Conservation (phyloP, 768 basidiomycete genomes). For the Lactarius deliciosus region DNA sequence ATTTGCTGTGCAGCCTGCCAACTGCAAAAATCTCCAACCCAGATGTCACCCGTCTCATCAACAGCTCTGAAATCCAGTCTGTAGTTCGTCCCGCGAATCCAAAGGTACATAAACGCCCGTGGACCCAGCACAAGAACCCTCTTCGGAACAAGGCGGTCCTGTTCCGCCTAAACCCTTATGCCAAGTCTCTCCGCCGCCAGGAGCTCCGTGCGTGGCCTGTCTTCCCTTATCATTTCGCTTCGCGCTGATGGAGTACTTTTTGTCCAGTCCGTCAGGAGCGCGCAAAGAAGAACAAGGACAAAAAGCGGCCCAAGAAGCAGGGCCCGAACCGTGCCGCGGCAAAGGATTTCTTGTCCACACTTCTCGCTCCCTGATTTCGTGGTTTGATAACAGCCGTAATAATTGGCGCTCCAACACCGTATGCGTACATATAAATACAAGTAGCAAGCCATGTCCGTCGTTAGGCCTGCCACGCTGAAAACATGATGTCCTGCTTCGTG, state of each 20-base stretch:
- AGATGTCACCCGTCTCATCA: constrained; percentile 96
- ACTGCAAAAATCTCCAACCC: constrained; percentile 96
- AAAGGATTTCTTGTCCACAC: constrained; percentile 78
- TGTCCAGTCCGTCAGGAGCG: constrained; percentile 76
- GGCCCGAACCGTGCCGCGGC: constrained; percentile 59
- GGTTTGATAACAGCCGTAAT: constrained; percentile 17
- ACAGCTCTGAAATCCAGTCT: constrained; percentile 97
- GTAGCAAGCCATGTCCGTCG: constrained; percentile 23
- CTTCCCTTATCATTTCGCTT: background rate
- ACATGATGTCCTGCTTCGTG: constrained; percentile 30
- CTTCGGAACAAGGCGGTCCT: constrained; percentile 90
- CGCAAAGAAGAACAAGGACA: constrained; percentile 55
- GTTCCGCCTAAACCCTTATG: constrained; percentile 98
- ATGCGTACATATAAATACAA: constrained; percentile 20
- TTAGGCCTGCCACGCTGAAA: constrained; percentile 30
- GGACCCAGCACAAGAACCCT: constrained; percentile 99
- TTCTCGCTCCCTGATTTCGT: constrained; percentile 74
- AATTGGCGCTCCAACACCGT: background rate
- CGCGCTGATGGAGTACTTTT: constrained; percentile 13
- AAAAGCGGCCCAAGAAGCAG: constrained; percentile 63
- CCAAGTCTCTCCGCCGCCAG: constrained; percentile 87
- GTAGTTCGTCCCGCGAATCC: constrained; percentile 88
- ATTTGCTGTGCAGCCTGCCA: constrained; percentile 61
- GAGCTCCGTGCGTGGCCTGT: constrained; percentile 68
- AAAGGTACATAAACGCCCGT: constrained; percentile 87